Evolutionary conservation across 2,329 filamentous ascomycete genomes (phyloP), one percentile per base, ranked within the genome.

Genomic region (Apiospora aurea): DNA sequence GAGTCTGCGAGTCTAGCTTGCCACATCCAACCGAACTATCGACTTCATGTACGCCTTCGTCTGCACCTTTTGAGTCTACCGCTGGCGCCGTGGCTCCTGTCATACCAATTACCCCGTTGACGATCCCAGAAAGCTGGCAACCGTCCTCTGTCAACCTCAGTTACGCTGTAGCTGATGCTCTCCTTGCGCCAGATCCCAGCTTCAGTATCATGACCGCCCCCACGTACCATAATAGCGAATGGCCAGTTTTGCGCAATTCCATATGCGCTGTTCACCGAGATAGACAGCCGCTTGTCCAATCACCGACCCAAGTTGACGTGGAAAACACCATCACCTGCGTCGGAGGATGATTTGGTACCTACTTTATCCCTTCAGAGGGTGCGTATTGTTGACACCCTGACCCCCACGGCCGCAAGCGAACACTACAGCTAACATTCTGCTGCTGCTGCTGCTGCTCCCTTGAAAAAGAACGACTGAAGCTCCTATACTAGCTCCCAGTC

Each of bases 291-390:
- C 21, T 41, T 41, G 57, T 41, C 57, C 57, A 64, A 64, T 64
- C 57, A 64, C 57, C 57, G 57, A 64, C 29, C 57, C 57, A 41
- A 64, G 57, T 64, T 64, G 57, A 64, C n/a, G 57, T 64, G 57
- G 57, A 64, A 64, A 64, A 61, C 57, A 61, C 71, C 43, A 34
- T 70, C 71, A 61, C 69, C 71, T 66, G 71, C 74, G 74, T 70
- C 73, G 74, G 79, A 81, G 77, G 78, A 90, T 94, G 92, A 92
- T 94, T 83, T 94, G 92, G 92, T 94, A 93, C 84, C 83, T 95
- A 69, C 84, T 95, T 75, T 94, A 93, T 84, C 92, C 92, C 79
- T 85, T 95, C 76, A 88, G 93, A 88, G 92, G 93, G 92, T 93
- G 83, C 82, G 91, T 87, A 64, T 51, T 87, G 61, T 51, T 64